A percentile compares a stretch with the other conserved stretches of the same genome.
Conservation (phyloP, 108 stramenopile genomes). For the Skeletonema potamos region DNA sequence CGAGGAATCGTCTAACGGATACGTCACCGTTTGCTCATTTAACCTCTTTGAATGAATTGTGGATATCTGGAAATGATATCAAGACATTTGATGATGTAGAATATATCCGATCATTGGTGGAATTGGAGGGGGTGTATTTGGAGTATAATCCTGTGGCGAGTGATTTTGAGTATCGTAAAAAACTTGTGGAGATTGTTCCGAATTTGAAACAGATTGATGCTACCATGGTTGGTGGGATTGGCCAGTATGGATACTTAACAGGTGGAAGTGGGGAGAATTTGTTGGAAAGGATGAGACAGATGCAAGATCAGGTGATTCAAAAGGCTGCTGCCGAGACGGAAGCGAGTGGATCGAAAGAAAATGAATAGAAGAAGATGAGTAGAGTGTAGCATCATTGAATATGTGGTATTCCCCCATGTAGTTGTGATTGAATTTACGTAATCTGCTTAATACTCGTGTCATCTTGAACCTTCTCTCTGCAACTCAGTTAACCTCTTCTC, state of each 20-base stretch:
- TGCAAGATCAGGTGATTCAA: conserved; percentile 38
- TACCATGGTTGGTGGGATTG: conserved; percentile 60
- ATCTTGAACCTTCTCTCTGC: not conserved
- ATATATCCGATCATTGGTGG: conserved; percentile 35
- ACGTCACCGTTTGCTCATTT: conserved; percentile 77
- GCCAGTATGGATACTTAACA: conserved; percentile 10
- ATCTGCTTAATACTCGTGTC: not conserved
- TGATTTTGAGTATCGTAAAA: conserved; percentile 89
- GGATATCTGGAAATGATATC: conserved; percentile 96
- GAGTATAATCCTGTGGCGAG: conserved; percentile 94
- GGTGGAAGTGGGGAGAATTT: conserved; percentile 5
- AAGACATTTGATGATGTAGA: conserved; percentile 75
- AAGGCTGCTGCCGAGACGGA: conserved; percentile 11
- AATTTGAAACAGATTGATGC: conserved; percentile 87
- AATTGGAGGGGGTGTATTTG: conserved; percentile 91
- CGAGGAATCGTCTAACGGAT: conserved; percentile 75
- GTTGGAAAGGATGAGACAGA: conserved; percentile 39
- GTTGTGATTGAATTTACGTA: not conserved
- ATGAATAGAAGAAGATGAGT: not conserved
- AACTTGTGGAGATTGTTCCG: conserved; percentile 74
- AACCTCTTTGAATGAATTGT: conserved; percentile 84
- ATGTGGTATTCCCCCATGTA: not conserved
- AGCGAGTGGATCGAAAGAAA: not conserved
- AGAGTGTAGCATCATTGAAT: not conserved
- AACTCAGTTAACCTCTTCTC: not conserved